A percentile compares a stretch with the other conserved stretches of the same genome.
Conservation (phyloP, 1,284 basidiomycete genomes). For the Moesziomyces sp. region DNA sequence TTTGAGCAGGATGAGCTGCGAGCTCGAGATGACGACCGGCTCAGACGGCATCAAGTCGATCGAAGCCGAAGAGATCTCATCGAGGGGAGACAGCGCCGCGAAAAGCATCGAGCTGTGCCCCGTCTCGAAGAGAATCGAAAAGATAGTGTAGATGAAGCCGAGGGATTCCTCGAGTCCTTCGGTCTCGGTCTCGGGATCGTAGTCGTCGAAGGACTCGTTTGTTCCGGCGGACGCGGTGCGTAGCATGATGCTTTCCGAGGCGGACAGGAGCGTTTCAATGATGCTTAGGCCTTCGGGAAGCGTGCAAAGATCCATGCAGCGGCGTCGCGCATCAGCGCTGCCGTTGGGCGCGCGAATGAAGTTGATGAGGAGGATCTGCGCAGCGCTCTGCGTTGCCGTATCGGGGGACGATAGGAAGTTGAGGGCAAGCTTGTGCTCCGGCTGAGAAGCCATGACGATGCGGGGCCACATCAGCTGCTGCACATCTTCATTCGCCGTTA, state of each 20-base stretch:
- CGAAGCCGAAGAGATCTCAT: constrained; percentile 11
- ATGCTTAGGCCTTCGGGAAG: constrained; percentile 14
- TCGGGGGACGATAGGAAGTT: constrained; percentile 39
- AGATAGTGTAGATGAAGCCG: constrained; percentile 46
- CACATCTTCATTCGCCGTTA: constrained; percentile 28
- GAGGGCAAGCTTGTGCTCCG: constrained; percentile 20
- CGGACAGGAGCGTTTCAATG: constrained; percentile 23
- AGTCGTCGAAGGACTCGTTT: background rate
- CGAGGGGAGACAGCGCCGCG: constrained; percentile 18
- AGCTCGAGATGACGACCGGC: constrained; percentile 24
- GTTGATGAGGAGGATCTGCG: constrained; percentile 45
- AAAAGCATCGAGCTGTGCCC: constrained; percentile 28
- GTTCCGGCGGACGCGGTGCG: constrained; percentile 9
- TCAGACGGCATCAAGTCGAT: constrained; percentile 3
- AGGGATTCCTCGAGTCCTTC: constrained; percentile 37
- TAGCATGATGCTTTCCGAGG: constrained; percentile 42
- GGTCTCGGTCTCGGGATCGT: constrained; percentile 22
- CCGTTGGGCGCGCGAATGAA: constrained; percentile 6
- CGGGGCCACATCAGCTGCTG: constrained; percentile 34
- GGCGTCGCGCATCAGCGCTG: background rate
- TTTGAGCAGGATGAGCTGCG: constrained; percentile 50
- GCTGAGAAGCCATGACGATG: constrained; percentile 14
- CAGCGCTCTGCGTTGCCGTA: constrained; percentile 34
- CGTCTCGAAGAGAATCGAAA: constrained; percentile 36
- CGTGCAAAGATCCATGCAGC: constrained; percentile 28